phyloP scores from a whole-genome alignment of 1,139 yeast genomes.

The Nakaseomyces sp. region DNA sequence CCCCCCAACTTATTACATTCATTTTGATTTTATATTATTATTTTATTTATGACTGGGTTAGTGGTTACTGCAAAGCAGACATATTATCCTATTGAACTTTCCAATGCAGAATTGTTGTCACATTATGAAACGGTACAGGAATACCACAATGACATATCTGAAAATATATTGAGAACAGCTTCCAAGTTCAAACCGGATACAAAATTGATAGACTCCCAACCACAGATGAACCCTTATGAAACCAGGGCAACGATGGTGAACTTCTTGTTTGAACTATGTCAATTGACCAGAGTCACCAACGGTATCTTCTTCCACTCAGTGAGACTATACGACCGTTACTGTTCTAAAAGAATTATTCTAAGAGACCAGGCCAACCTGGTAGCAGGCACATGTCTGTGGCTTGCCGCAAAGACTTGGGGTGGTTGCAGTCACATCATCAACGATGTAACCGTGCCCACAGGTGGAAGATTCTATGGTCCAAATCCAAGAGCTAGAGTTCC shows the following conservation, averaged over 20 bases:
- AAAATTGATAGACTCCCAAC: conserved; percentile 75
- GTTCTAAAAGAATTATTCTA: conserved; percentile 84
- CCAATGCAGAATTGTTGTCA: conserved; percentile 41
- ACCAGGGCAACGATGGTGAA: conserved; percentile 51
- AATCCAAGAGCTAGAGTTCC: conserved; percentile 60
- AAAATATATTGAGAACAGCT: conserved; percentile 35
- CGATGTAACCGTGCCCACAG: conserved; percentile 41
- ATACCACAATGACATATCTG: conserved; percentile 45
- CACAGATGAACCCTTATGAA: conserved; percentile 88
- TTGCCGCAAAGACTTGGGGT: conserved; percentile 76
- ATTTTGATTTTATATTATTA: background rate
- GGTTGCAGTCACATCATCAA: conserved; percentile 73
- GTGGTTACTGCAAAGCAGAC: conserved; percentile 34
- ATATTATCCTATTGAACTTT: conserved; percentile 43
- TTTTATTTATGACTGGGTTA: conserved; percentile 22
- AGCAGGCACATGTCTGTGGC: conserved; percentile 90
- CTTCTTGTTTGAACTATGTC: conserved; percentile 50
- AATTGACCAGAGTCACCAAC: conserved; percentile 65
- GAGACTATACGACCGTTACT: conserved; percentile 69
- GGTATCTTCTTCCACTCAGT: conserved; percentile 72
- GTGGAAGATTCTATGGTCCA: conserved; percentile 57
- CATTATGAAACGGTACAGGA: conserved; percentile 44
- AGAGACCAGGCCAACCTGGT: conserved; percentile 87
- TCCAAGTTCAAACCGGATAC: conserved; percentile 41
- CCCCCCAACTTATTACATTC: background rate